Base-by-base conservation (phyloP, 805 yeast species). In the Wickerhamomyces ciferrii region DNA sequence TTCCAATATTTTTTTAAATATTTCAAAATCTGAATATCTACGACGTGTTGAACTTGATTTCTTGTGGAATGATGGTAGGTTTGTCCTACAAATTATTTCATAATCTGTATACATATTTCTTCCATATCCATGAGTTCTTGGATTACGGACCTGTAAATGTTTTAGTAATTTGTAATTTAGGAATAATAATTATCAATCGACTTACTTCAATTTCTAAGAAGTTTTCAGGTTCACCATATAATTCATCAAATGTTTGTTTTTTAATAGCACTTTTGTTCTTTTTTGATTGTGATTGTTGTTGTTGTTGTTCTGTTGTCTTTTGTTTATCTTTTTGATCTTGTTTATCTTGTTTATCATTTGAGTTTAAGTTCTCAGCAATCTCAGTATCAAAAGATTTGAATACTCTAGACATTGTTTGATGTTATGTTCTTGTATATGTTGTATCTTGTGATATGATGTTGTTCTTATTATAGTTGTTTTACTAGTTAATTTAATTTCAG, bases 141-240 rank as follows among this genome's bases (percentile, higher is more conserved):
- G 95, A 61, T 83, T 83, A 24, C 37, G 37, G 10, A 34, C 37
- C 37, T 34, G 8, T 32, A 8, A 13, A 5, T 11, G 10, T 71
- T 44, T 21, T 9, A 25, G 25, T 23, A 31, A 14, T 24, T 10
- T 7, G 10, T 24, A 24, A 7, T 24, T 6, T 24, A 24, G 10
- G 6, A 24, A 24, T 24, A 10, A 24, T 24, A 10, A 10, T 7
- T 7, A 24, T 24, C 10, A 10, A 24, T 24, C 11, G 11, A 29
- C 71, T 49, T 48, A 90, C 96, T 64, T 91, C 97, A 32, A 94
- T 82, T 66, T 92, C 99, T 37, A 92, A 74, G 59, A 90, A 88
- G 67, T 89, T 88, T 65, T 94, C 98, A 0, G 97, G 98, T 56
- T 87, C 96, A 0, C 95, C 96, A 60, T 94, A 94, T 39, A 87